Base-by-base conservation (phyloP, 352 stramenopile genomes). In the Pilasporangium apinafurcum region DNA sequence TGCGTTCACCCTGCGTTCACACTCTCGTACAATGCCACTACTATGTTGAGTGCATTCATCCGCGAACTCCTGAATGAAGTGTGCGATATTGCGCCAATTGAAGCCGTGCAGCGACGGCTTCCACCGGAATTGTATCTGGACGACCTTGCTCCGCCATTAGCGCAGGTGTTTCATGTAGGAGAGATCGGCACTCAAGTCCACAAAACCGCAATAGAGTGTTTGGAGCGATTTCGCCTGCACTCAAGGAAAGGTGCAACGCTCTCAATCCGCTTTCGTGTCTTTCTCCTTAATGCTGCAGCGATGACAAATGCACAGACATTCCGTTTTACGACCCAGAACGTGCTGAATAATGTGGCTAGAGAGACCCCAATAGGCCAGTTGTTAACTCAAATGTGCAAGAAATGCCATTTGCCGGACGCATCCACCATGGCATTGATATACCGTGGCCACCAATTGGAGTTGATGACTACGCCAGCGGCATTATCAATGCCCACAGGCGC, bases 1-100 rank as follows among this genome's bases (percentile, higher is more conserved):
- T 77, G 66, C 42, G 70, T 66, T 14, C 70, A 83, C 34, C 66
- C 69, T 16, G 69, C 66, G 39, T 80, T 78, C 65, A 80, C 70
- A 16, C 56, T 83, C 6, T 64, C 64, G 9, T 77, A 80, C 53
- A 73, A 69, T 34, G 64, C 70, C 13, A 76, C 65, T 1, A 58
- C 62, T 28, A 37, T 80, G 33, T 56, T 83, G 31, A 71, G 64
- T 22, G 70, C 64, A 16, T 44, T 83, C 13, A 56, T 80, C 12
- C 70, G 70, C 26, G 63, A 82, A 37, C 45, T 81, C 38, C 50
- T 77, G 29, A 81, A 77, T 34, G 65, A 70, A 17, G 54, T 72
- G 34, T 81, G 67, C 42, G 51, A 67, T 26, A 51, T 47, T 26
- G 57, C 65, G n/a, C 53, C 72, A n/a, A 36, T 78, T 18, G 62